Conservation (phyloP, 805 yeast species). For the Lipomyces sp. region DNA sequence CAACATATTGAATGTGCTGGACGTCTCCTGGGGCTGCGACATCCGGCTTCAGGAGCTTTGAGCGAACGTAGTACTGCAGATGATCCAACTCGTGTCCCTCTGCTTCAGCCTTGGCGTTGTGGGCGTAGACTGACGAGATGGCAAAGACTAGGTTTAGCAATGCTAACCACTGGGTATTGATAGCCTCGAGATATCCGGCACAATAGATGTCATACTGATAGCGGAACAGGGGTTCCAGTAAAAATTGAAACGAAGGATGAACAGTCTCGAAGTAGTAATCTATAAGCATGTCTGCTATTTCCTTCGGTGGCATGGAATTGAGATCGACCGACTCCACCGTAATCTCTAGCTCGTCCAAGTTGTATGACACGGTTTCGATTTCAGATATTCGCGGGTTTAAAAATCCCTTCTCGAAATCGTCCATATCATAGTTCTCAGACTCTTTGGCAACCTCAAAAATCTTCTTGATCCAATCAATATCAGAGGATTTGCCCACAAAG, state of each 20-base stretch:
- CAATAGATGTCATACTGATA: constrained; percentile 28
- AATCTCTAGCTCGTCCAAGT: constrained; percentile 27
- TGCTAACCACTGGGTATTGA: constrained; percentile 28
- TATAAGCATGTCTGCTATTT: constrained; percentile 22
- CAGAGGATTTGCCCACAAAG: constrained; percentile 28
- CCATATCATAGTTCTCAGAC: constrained; percentile 17
- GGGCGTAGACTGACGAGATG: constrained; percentile 19
- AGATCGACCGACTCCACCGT: constrained; percentile 24
- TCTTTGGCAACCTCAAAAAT: constrained; percentile 22
- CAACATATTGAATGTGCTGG: constrained; percentile 27
- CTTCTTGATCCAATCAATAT: constrained; percentile 29
- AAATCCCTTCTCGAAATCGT: constrained; percentile 10
- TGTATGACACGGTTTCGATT: constrained; percentile 19
- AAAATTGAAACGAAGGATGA: constrained; percentile 32
- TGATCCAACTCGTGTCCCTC: constrained; percentile 24
- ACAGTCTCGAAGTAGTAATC: constrained; percentile 28
- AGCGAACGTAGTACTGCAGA: constrained; percentile 26
- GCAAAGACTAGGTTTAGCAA: constrained; percentile 28
- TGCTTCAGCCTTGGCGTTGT: constrained; percentile 5
- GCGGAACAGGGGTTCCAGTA: constrained; percentile 30
- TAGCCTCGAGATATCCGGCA: constrained; percentile 26
- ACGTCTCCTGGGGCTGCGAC: constrained; percentile 28
- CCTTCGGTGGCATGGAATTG: constrained; percentile 22
- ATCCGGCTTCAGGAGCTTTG: constrained; percentile 28
- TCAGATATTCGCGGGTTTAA: constrained; percentile 13